A percentile compares a stretch with the other conserved stretches of the same genome.
Evolutionary conservation across 2,329 filamentous ascomycete species (phyloP).

Genomic region (Aureobasidium zeae): DNA sequence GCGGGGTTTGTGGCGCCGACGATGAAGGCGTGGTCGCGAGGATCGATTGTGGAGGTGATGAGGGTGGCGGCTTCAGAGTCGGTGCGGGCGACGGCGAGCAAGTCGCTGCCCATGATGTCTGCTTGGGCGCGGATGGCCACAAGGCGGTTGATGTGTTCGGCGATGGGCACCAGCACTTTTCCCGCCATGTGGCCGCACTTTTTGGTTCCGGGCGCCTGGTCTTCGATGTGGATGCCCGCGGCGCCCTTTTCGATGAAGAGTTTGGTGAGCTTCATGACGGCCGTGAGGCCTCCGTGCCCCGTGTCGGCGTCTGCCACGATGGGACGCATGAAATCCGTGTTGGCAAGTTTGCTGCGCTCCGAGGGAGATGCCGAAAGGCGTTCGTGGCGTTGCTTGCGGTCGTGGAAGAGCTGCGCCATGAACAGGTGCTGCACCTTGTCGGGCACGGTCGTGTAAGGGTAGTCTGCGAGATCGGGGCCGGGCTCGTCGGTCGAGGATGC

Average conservation of each 20-base stretch:
- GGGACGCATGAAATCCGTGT: slow-evolving; percentile 87
- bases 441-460: slow-evolving; percentile 86
- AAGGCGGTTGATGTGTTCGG: slow-evolving; percentile 94
- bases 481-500: slow-evolving; percentile 92
- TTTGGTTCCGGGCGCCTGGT: slow-evolving; percentile 96
- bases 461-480: slow-evolving; percentile 94
- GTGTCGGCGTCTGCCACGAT: slow-evolving; percentile 97
- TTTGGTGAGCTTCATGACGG: slow-evolving; percentile 98
- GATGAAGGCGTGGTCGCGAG: slow-evolving; percentile 90
- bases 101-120: slow-evolving; percentile 93
- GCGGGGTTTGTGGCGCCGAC: slow-evolving; percentile 77
- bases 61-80: slow-evolving; percentile 97
- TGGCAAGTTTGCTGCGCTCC: slow-evolving; percentile 62
- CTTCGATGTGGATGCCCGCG: slow-evolving; percentile 96
- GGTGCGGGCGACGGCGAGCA: slow-evolving; percentile 85
- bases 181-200: slow-evolving; percentile 99
- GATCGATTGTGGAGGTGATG: slow-evolving; percentile 93
- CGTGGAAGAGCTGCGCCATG: slow-evolving; percentile 98
- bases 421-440: slow-evolving; percentile 98
- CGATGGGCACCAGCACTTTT: slow-evolving; percentile 93
- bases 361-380: slow-evolving; percentile 67
- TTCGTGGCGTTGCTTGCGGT: slow-evolving; percentile 97
- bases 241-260: slow-evolving; percentile 94
- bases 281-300: slow-evolving; percentile 93
- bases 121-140: slow-evolving; percentile 95